phyloP scores from a whole-genome alignment of 1,139 yeast genomes.

The Candida sp. region DNA sequence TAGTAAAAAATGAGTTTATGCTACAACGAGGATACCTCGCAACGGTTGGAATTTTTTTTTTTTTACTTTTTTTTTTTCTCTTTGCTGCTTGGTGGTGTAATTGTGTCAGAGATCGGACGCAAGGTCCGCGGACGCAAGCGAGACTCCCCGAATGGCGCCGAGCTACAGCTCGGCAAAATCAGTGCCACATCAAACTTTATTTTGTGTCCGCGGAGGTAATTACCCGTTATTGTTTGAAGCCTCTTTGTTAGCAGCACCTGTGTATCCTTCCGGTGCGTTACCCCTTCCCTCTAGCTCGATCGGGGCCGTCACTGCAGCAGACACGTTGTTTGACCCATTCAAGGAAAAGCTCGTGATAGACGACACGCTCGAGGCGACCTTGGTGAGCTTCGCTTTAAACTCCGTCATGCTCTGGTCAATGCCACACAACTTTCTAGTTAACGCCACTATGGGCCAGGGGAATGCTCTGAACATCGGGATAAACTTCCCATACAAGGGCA shows the following conservation, averaged over 20 bases:
- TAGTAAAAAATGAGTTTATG: neutral
- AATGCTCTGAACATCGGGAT: constrained; percentile 72
- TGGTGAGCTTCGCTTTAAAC: constrained; percentile 25
- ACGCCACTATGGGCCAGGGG: constrained; percentile 73
- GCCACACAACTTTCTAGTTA: constrained; percentile 59
- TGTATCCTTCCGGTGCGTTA: neutral
- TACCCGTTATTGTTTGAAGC: neutral
- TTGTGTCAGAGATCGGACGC: neutral
- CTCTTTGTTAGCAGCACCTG: neutral
- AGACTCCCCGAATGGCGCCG: neutral
- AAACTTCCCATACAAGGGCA: constrained; percentile 78
- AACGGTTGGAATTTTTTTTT: neutral
- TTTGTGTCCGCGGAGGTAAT: neutral
- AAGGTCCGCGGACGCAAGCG: neutral
- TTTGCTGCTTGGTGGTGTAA: neutral
- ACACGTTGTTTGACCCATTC: constrained; percentile 4
- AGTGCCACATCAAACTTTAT: neutral
- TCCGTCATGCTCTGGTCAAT: constrained; percentile 61
- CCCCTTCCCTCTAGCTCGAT: neutral
- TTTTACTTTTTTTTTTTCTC: neutral
- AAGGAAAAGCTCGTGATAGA: constrained; percentile 17
- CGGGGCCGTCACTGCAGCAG: constrained; percentile 1
- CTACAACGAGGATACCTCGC: neutral
- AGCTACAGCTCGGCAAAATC: no score
- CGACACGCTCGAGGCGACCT: constrained; percentile 21